Percentiles rank a stretch among this genome's conserved stretches.
Conservation (phyloP, 768 basidiomycete genomes). For the Lactifluus subvellereus region DNA sequence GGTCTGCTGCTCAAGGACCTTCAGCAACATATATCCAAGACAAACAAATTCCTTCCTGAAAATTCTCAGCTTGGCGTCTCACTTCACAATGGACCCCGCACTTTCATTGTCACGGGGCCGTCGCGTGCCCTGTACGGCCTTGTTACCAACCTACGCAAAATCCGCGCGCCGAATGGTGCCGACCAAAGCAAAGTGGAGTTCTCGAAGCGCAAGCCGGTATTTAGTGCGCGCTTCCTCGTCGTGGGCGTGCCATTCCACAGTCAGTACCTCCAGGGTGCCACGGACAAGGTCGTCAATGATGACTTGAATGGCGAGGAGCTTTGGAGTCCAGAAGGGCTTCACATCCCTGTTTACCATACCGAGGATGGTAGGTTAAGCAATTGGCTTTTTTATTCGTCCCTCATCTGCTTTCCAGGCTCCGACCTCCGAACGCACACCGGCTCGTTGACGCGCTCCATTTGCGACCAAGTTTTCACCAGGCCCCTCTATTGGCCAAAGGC, state of each 20-base stretch:
- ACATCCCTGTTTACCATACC: constrained; percentile 86
- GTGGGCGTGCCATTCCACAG: constrained; percentile 97
- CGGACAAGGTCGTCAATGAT: constrained; percentile 68
- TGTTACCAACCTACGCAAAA: constrained; percentile 83
- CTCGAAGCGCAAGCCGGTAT: constrained; percentile 92
- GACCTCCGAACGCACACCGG: constrained; percentile 68
- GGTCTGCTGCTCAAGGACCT: constrained; percentile 75
- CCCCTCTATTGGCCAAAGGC: constrained; percentile 93
- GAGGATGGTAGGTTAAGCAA: constrained; percentile 67
- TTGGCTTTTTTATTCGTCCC: constrained; percentile 21
- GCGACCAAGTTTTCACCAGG: constrained; percentile 87
- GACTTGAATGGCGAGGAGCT: constrained; percentile 76
- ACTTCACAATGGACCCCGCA: constrained; percentile 87
- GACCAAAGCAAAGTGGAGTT: constrained; percentile 94
- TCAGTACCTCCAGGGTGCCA: constrained; percentile 66
- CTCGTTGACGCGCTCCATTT: constrained; percentile 81
- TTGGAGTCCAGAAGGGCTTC: constrained; percentile 63
- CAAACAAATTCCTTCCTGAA: constrained; percentile 76
- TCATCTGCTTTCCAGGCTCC: constrained; percentile 47
- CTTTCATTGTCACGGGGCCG: constrained; percentile 90
- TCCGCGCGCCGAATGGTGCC: constrained; percentile 76
- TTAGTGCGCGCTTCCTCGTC: constrained; percentile 89
- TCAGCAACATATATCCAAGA: constrained; percentile 74
- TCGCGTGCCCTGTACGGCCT: constrained; percentile 90
- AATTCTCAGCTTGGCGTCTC: constrained; percentile 81